Percentiles rank a stretch among this genome's conserved stretches.
These are phyloP conservation scores for Aquilaria malaccensis DNA, from an alignment of 345 rosid species.

Conservation along the genomic window DNA sequence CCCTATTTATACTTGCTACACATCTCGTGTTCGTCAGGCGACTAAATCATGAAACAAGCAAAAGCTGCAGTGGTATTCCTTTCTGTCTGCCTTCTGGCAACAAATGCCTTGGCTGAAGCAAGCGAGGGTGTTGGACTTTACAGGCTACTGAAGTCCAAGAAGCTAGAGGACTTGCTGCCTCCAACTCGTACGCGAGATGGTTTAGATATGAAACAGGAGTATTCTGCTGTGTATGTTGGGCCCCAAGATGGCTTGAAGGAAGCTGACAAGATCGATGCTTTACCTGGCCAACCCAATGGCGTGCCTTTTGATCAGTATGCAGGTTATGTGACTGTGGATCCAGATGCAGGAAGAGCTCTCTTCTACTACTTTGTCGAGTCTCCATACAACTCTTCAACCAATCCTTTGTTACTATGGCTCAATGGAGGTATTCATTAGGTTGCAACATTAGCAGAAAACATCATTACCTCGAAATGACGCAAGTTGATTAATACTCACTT, in stretches of 20 bases:
- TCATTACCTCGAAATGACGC: too few relatives aligned
- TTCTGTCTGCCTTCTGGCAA: constrained; percentile 10
- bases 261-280: neutral
- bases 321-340: constrained; percentile 9
- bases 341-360: neutral
- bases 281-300: constrained; percentile 10
- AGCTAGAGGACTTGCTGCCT: neutral
- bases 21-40: neutral
- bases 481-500: too few relatives aligned
- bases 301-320: constrained; percentile 7
- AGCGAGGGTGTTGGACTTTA: constrained; percentile 4
- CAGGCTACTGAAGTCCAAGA: constrained; percentile 4
- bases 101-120: constrained; percentile 6
- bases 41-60: constrained; percentile 3
- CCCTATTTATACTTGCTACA: neutral
- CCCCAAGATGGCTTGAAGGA: constrained; percentile 1
- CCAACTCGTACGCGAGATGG: neutral
- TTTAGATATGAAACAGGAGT: neutral
- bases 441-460: too few relatives aligned
- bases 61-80: neutral
- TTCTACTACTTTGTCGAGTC: constrained; percentile 3
- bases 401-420: constrained; percentile 4
- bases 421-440: neutral
- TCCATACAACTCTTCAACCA: constrained; percentile 8
- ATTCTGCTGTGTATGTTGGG: neutral